Conservation (phyloP, 805 yeast species). For the Candida pini region DNA sequence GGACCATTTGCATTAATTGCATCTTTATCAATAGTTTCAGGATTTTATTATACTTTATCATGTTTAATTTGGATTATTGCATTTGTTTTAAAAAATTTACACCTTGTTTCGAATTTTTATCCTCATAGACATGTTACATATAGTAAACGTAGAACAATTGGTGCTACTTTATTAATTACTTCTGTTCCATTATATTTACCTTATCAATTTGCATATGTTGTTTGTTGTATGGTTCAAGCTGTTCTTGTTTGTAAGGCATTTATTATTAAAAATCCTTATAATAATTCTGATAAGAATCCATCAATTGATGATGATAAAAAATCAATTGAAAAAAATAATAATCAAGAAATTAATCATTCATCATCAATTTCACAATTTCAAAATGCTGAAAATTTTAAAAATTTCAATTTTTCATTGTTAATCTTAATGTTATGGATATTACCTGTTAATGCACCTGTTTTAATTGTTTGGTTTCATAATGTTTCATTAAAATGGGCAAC, state of each 20-base stretch:
- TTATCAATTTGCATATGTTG: conserved; percentile 69
- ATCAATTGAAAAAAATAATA: background rate
- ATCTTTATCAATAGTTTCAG: conserved; percentile 38
- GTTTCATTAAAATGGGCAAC: conserved; percentile 73
- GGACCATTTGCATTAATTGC: conserved; percentile 52
- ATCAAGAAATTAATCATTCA: conserved; percentile 1
- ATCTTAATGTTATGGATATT: conserved; percentile 71
- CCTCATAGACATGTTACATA: conserved; percentile 2
- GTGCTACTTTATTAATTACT: conserved; percentile 33
- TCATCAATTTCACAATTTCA: conserved; percentile 2
- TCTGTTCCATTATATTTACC: conserved; percentile 64
- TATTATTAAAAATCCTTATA: background rate
- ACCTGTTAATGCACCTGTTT: conserved; percentile 72
- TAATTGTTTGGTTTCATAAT: conserved; percentile 79
- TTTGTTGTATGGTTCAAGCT: conserved; percentile 54
- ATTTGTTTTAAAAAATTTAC: conserved; percentile 11
- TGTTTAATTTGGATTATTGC: conserved; percentile 23
- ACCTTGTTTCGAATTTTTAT: background rate
- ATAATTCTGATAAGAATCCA: background rate
- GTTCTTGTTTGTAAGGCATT: conserved; percentile 41
- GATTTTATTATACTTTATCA: conserved; percentile 29
- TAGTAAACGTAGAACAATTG: conserved; percentile 26
- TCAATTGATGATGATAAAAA: background rate
- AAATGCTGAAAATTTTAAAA: conserved; percentile 33
- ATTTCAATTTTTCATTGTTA: conserved; percentile 58